Evolutionary conservation across 192 early-diverging fungal genomes (phyloP).

Genomic region (Linderina pennispora): DNA sequence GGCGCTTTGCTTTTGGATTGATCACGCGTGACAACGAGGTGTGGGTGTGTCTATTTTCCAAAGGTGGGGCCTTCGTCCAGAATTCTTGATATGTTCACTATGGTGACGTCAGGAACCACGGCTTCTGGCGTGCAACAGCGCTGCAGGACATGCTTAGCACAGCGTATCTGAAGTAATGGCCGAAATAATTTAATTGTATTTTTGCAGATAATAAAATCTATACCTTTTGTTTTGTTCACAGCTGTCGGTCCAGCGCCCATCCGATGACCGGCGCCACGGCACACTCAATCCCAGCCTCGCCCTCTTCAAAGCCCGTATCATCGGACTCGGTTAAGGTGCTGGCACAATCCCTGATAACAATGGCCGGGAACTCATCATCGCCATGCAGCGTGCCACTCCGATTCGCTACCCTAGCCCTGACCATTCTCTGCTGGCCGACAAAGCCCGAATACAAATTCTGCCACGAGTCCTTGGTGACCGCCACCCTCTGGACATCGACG

Average conservation of each 20-base stretch:
- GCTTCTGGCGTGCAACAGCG: no score
- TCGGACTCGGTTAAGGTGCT: conserved; percentile 9
- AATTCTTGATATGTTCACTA: no score
- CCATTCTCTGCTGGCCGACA: conserved; percentile 36
- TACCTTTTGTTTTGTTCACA: no score
- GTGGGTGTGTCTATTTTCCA: no score
- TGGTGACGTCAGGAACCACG: no score
- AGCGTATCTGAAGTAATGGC: no score
- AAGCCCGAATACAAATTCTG: conserved; percentile 41
- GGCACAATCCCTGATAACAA: conserved; percentile 9
- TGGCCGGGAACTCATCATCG: conserved; percentile 21
- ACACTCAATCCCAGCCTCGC: not conserved
- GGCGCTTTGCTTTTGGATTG: no score
- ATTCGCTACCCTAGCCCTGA: not conserved
- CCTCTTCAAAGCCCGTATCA: conserved; percentile 3
- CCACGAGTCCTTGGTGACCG: not conserved
- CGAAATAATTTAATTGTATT: no score
- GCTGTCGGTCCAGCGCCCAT: conserved; percentile 39
- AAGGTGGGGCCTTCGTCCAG: no score
- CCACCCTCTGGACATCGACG: conserved; percentile 25
- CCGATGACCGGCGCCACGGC: conserved; percentile 39
- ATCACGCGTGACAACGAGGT: no score
- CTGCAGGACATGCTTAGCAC: no score
- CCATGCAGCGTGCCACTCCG: conserved; percentile 16
- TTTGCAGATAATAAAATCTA: no score